phyloP scores from a whole-genome alignment of 768 basidiomycete species.

The Amylocystis lapponica region DNA sequence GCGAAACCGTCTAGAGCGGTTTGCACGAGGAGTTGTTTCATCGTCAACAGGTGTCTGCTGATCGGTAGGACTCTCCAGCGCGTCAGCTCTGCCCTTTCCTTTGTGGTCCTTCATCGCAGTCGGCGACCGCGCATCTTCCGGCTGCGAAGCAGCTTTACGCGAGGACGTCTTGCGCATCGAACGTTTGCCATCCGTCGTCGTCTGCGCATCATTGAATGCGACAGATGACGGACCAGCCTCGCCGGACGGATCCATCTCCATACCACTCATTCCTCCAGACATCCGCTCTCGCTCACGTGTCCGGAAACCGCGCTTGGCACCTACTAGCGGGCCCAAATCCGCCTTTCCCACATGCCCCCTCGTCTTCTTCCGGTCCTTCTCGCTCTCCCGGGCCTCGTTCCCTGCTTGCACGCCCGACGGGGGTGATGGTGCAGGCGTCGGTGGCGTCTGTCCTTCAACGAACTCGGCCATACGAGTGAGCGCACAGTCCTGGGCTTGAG shows the following conservation, averaged over 20 bases:
- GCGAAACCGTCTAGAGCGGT: no score
- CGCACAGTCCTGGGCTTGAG: conserved; percentile 55
- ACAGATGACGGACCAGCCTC: neutral
- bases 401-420: conserved; percentile 10
- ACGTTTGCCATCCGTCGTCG: neutral
- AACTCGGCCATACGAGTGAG: conserved; percentile 60
- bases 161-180: neutral
- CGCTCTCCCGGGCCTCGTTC: neutral
- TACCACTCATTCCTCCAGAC: conserved; percentile 58
- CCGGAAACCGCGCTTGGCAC: conserved; percentile 52
- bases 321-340: conserved; percentile 63
- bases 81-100: conserved; percentile 23
- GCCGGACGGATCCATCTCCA: conserved; percentile 41
- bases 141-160: neutral
- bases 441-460: conserved; percentile 38
- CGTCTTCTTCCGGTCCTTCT: neutral
- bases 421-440: conserved; percentile 20
- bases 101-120: conserved; percentile 18
- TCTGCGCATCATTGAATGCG: no score
- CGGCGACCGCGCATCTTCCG: conserved; percentile 4
- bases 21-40: no score
- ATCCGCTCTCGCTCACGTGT: conserved; percentile 51
- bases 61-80: no score
- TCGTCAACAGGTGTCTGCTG: no score
- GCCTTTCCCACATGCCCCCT: conserved; percentile 10